Evolutionary conservation across 2,329 filamentous ascomycete species (phyloP), one percentile per base, ranked within the genome.

Genomic region (Epichloe amarillans): DNA sequence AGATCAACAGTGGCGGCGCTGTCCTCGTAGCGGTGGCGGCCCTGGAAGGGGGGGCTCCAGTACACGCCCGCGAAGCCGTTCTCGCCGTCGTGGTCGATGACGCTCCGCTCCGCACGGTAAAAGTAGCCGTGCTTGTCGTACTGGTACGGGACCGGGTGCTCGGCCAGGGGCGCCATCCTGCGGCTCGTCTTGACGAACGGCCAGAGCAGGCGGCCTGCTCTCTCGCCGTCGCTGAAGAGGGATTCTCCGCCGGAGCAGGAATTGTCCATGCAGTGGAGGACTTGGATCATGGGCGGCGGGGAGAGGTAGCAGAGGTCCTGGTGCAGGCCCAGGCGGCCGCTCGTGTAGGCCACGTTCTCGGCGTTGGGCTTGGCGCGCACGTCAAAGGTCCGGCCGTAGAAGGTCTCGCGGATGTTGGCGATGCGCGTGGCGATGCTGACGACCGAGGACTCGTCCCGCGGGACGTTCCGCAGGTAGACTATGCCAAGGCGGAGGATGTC

Each of bases 321-420:
- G 69, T 98, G 93, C 46, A 96, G 82, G 15, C 86, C 87, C 1
- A 97, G 80, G 61, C 83, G 83, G 46, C 83, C 76, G 61, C 78
- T 83, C 1, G 91, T 96, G 69, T 97, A 89, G 10, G 93, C 91
- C 4, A 96, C 86, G 63, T 97, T 97, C 62, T 91, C 89, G 23
- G 90, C 88, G 50, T 87, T 66, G 1, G 85, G 83, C 49, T 94
- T 84, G 3, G 83, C 88, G 50, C 82, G 79, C 12, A 97, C 91
- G 66, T 96, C 86, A 82, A 90, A 97, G 0, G 88, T 95, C 58
- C 76, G 73, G 41, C 93, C 93, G 66, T 97, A 97, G 63, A 97
- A 93, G 7, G 90, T 93, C 59, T 88, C 82, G 61, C 88, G 85
- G 26, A 96, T 69, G 36, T 79, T 79, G 1, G 89, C 90, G 53